Percentiles rank a stretch among this genome's conserved stretches.
Conservation (phyloP, 1,284 basidiomycete genomes). For the Jaminaea rosea region DNA sequence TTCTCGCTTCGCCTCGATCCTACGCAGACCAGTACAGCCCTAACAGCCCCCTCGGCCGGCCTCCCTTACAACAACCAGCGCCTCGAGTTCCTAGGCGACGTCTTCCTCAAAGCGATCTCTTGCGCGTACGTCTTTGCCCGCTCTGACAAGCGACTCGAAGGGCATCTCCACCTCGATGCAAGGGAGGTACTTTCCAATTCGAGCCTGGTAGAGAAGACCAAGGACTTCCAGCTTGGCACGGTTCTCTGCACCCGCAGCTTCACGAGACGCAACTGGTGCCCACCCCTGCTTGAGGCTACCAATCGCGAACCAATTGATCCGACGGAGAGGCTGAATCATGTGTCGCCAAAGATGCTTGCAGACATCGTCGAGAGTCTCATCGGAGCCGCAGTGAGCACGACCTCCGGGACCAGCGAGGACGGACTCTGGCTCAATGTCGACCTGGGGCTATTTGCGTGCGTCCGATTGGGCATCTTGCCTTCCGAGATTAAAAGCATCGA, state of each 20-base stretch:
- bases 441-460: background rate
- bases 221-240: constrained; percentile 8
- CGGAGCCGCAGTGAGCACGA: constrained; percentile 9
- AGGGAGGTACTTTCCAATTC: constrained; percentile 23
- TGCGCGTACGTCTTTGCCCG: constrained; percentile 23
- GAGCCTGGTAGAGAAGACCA: constrained; percentile 13
- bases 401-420: background rate
- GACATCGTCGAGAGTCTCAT: constrained; percentile 27
- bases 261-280: background rate
- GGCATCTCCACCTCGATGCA: constrained; percentile 19
- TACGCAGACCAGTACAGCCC: constrained; percentile 12
- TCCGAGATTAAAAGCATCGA: background rate
- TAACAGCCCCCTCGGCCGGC: constrained; percentile 10
- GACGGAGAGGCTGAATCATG: background rate
- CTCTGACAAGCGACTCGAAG: constrained; percentile 10
- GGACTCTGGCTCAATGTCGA: background rate
- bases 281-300: background rate
- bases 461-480: background rate
- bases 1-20: constrained; percentile 7
- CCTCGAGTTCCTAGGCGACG: constrained; percentile 30
- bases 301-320: too few species aligned
- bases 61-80: constrained; percentile 19
- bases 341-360: constrained; percentile 17
- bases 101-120: constrained; percentile 21
- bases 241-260: constrained; percentile 2